Evolutionary conservation across 2,329 filamentous ascomycete genomes (phyloP), one percentile per base, ranked within the genome.

Genomic region (Colletotrichum spinosum): DNA sequence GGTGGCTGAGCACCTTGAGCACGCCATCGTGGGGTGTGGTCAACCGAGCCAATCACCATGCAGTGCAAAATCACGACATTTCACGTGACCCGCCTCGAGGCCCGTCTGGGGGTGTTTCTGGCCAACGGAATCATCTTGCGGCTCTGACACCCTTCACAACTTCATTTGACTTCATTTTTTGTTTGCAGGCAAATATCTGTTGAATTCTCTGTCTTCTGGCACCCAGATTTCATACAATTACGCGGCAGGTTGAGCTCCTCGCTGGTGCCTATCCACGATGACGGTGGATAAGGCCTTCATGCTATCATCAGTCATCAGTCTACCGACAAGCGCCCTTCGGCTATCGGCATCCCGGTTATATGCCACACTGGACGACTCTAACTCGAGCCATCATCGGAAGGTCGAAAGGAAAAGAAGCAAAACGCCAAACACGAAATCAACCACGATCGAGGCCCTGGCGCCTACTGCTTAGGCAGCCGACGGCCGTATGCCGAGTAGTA

Each of bases 401-500:
- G 44, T 51, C 50, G 37, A 38, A 41, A 53, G 35, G 53, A 33
- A 38, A 61, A 46, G 33, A 50, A 37, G 53, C 38, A 44, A 55
- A 34, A 63, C 64, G 33, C 58, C 49, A 5, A 37, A 38, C 45
- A 56, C 54, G 11, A 60, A 51, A 51, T 39, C 35, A 13, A 53
- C 44, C 51, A 46, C 38, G 41, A 39, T 11, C 55, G 13, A 10
- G 15, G 25, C 44, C 44, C 17, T 33, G n/a, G 7, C 49, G 53
- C 35, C 65, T 75, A 76, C 70, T 81, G 72, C 69, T 80, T 76
- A 51, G 87, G 70, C 68, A 82, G 76, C 67, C 80, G 78, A 39
- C 87, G 61, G 50, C 67, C 87, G 76, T 85, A 88, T 55, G 77
- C 83, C 51, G 92, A 94, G 78, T 88, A 93, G 80, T 92, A 92